Base-by-base conservation (phyloP, 495 filamentous ascomycete genomes). In the Parmelia sp. region DNA sequence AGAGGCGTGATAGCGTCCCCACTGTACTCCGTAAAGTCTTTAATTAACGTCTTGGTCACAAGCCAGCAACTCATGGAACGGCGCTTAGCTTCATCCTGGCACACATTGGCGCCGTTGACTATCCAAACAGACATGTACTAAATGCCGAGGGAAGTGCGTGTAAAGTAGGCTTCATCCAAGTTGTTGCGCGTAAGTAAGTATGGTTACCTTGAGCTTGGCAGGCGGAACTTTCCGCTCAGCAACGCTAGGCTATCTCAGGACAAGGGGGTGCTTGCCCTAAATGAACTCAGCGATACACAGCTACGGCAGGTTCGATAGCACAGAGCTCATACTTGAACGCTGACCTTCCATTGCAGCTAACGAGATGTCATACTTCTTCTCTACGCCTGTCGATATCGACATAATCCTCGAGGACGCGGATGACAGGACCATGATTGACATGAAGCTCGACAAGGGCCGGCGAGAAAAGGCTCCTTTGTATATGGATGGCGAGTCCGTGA, bases 341-440 rank as follows among this genome's bases (percentile, higher is more conserved):
- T 3, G 11, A 29, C 1, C 25, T 47, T 21, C 29, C 19, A 21
- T 37, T 58, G 42, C 17, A 33, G 29, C 15, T 70, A 51, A 69
- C n/a, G 72, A 75, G 81, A 96, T 97, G 94, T 94, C 93, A 47
- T 94, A 93, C 82, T 96, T 97, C 80, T 99, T 99, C 81, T 90
- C 90, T 68, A 96, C 94, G 60, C 95, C 95, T 25, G 86, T 97
- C 73, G 94, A 99, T 77, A 99, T 99, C 80, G 94, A 99, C 76
- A 89, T 99, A 70, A 90, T 97, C 64, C 90, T 99, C 64, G 91
- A 96, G 64, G 92, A 97, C 74, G 83, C 84, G 74, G 95, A 97
- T 80, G 90, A 97, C 65, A 86, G 93, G 76, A 84, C 89, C 65
- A 95, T 92, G 76, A 90, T 99, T 62, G 94, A 99, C 74, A 90